phyloP scores from a whole-genome alignment of 2,329 filamentous ascomycete genomes.

The Aureobasidium subglaciale region DNA sequence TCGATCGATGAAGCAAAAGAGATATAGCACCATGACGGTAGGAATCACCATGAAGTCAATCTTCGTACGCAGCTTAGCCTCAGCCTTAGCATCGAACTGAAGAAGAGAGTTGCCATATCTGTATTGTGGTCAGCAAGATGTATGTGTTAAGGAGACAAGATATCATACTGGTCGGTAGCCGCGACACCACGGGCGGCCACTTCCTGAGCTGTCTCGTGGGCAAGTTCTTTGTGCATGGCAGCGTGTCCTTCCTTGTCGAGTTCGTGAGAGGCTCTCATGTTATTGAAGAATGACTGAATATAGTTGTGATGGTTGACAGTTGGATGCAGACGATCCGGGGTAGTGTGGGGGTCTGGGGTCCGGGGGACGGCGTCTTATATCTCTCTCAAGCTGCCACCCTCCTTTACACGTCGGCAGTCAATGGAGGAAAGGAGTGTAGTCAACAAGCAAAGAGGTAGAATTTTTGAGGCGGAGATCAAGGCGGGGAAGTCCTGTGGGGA shows the following conservation, averaged over 20 bases:
- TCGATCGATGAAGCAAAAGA: conserved; percentile 70
- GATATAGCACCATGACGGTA: conserved; percentile 58
- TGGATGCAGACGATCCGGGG: background rate
- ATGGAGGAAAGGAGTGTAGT: background rate
- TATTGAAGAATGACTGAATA: background rate
- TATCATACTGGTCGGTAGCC: conserved; percentile 41
- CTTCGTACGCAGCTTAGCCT: conserved; percentile 53
- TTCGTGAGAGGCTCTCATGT: background rate
- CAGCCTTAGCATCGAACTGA: conserved; percentile 51
- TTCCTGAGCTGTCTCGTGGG: conserved; percentile 25
- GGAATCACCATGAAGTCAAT: conserved; percentile 61
- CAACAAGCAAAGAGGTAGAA: background rate
- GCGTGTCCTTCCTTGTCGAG: conserved; percentile 2
- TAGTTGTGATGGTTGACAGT: background rate
- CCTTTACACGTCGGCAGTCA: background rate
- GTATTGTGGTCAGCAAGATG: conserved; percentile 11
- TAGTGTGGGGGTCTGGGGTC: conserved; percentile 1
- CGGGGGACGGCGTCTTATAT: background rate
- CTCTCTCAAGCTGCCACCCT: background rate
- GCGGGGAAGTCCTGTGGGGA: background rate
- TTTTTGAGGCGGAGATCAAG: background rate
- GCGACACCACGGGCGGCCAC: conserved; percentile 40
- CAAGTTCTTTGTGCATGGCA: conserved; percentile 10
- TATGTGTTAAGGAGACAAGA: background rate
- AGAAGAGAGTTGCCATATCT: conserved; percentile 46